Conservation (phyloP, 2,329 filamentous ascomycete species). For the Whalleya microplaca region DNA sequence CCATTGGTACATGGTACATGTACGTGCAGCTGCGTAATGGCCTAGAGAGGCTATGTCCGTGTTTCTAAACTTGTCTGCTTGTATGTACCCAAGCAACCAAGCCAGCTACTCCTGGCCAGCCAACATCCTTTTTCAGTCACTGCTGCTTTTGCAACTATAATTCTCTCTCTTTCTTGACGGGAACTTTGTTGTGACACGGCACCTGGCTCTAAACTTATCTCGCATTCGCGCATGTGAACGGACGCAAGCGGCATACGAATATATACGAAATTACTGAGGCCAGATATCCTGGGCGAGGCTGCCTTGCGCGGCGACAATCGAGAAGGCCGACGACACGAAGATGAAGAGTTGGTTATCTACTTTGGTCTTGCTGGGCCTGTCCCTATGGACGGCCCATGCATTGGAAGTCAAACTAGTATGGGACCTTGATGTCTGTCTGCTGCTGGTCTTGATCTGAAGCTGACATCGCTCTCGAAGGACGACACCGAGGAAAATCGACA, state of each 20-base stretch:
- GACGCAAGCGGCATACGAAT: constrained; percentile 4
- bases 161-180: neutral
- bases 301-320: constrained; percentile 31
- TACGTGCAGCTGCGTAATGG: neutral
- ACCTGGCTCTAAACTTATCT: neutral
- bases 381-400: constrained; percentile 56
- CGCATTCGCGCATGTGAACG: constrained; percentile 2
- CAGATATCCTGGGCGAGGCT: constrained; percentile 33
- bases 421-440: constrained; percentile 10
- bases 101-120: neutral
- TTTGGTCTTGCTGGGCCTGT: constrained; percentile 56
- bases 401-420: constrained; percentile 63
- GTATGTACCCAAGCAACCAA: neutral
- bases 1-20: no score
- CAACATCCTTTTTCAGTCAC: neutral
- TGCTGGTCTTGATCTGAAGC: constrained; percentile 1
- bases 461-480: constrained; percentile 56
- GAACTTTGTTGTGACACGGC: constrained; percentile 2
- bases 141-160: neutral
- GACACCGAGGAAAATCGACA: constrained; percentile 77
- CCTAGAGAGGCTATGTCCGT: neutral
- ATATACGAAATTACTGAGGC: constrained; percentile 18
- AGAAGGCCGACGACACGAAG: constrained; percentile 30
- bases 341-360: constrained; percentile 61
- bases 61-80: neutral